phyloP scores from a whole-genome alignment of 2,329 filamentous ascomycete species.

The Biscogniauxia sp. region DNA sequence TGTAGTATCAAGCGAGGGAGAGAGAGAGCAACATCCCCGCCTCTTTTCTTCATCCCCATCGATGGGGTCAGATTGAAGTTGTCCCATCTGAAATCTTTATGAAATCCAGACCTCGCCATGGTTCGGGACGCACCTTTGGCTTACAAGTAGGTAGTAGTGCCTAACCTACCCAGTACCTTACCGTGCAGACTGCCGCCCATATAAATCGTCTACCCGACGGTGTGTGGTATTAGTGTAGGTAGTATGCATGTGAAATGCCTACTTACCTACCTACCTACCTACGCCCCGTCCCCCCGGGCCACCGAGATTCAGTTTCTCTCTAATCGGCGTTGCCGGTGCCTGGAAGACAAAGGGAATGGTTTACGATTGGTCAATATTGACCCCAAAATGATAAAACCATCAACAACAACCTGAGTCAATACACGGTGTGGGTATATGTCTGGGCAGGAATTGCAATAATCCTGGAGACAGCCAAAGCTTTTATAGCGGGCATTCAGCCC shows the following conservation, averaged over 20 bases:
- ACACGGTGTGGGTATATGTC: not conserved
- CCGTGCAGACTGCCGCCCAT: not conserved
- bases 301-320: not conserved
- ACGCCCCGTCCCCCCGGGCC: not conserved
- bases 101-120: not conserved
- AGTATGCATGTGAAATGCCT: not conserved
- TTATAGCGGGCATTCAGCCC: not conserved
- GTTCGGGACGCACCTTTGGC: not conserved
- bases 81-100: not conserved
- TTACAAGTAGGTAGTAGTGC: too few relatives aligned
- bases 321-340: not conserved
- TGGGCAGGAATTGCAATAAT: not conserved
- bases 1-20: too few relatives aligned
- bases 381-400: not conserved
- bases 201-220: not conserved
- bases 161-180: too few relatives aligned
- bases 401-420: not conserved
- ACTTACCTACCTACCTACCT: not conserved
- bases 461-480: not conserved
- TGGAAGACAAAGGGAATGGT: not conserved
- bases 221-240: not conserved
- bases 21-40: not conserved
- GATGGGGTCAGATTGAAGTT: not conserved
- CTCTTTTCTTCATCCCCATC: not conserved
- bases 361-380: not conserved